Evolutionary conservation across 2,329 filamentous ascomycete genomes (phyloP).

Genomic region (Stagonosporopsis cucurbitacearum): DNA sequence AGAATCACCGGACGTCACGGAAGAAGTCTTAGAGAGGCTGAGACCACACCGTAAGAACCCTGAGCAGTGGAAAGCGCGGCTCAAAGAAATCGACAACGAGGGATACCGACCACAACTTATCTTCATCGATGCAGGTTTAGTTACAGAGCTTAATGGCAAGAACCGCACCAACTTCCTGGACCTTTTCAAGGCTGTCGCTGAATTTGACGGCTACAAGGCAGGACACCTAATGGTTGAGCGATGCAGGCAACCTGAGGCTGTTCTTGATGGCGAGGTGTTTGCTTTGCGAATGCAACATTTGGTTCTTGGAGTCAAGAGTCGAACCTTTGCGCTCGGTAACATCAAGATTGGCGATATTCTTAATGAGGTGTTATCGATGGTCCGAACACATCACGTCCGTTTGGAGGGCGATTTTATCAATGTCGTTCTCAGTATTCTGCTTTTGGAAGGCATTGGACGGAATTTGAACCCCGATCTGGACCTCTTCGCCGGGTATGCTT

Average conservation of each 20-base stretch:
- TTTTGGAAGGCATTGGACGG: slow-evolving; percentile 92
- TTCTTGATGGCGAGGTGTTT: slow-evolving; percentile 88
- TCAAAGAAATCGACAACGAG: slow-evolving; percentile 79
- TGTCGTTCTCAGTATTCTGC: slow-evolving; percentile 90
- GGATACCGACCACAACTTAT: slow-evolving; percentile 93
- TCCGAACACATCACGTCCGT: slow-evolving; percentile 87
- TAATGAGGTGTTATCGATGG: slow-evolving; percentile 89
- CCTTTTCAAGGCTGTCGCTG: slow-evolving; percentile 92
- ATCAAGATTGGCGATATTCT: slow-evolving; percentile 96
- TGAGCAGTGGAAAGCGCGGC: slow-evolving; percentile 73
- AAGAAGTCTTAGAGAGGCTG: slow-evolving; percentile 81
- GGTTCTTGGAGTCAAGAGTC: slow-evolving; percentile 86
- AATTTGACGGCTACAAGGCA: slow-evolving; percentile 95
- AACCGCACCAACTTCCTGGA: slow-evolving; percentile 94
- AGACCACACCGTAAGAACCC: slow-evolving; percentile 74
- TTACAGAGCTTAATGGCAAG: slow-evolving; percentile 86
- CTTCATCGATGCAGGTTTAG: slow-evolving; percentile 95
- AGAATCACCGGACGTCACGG: slow-evolving; percentile 76
- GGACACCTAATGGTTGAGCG: slow-evolving; percentile 96
- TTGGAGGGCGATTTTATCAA: slow-evolving; percentile 98
- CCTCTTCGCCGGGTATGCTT: slow-evolving; percentile 72
- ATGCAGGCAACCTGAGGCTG: slow-evolving; percentile 88
- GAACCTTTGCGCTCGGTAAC: slow-evolving; percentile 88
- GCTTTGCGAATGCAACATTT: slow-evolving; percentile 97
- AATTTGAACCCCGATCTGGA: slow-evolving; percentile 86